These are phyloP conservation scores for Cladobotryum protrusum DNA, from an alignment of 2,329 filamentous ascomycete species.

Conservation along the genomic window DNA sequence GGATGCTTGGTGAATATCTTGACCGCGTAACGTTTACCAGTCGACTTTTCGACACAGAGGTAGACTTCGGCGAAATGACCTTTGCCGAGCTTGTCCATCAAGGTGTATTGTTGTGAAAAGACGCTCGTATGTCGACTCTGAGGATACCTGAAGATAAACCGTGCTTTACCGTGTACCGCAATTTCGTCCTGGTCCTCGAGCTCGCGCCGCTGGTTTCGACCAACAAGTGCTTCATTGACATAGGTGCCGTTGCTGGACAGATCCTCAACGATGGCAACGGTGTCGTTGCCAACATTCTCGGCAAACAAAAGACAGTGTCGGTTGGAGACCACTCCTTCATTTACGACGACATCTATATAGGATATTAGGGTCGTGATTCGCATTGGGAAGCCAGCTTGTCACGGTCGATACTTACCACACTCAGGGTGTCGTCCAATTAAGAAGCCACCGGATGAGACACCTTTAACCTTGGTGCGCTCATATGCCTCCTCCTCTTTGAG, in stretches of 20 bases:
- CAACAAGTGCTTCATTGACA: constrained; percentile 85
- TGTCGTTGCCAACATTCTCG: constrained; percentile 52
- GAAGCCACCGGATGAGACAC: constrained; percentile 71
- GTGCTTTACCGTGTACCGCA: constrained; percentile 73
- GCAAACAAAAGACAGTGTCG: constrained; percentile 67
- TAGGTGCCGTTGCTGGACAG: constrained; percentile 95
- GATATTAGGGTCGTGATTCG: constrained; percentile 1
- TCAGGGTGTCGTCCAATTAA: constrained; percentile 89
- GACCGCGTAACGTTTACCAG: constrained; percentile 78
- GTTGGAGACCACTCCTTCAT: constrained; percentile 79
- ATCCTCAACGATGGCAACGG: constrained; percentile 78
- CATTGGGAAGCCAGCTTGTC: neutral
- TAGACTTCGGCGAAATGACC: constrained; percentile 95
- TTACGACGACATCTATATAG: constrained; percentile 58
- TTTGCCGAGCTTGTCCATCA: constrained; percentile 82
- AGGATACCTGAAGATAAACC: constrained; percentile 90
- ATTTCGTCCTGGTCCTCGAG: constrained; percentile 88
- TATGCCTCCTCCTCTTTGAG: constrained; percentile 52
- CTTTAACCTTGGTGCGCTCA: constrained; percentile 55
- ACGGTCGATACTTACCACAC: constrained; percentile 60
- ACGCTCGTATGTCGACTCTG: constrained; percentile 64
- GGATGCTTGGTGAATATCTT: constrained; percentile 88
- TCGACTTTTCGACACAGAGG: constrained; percentile 78
- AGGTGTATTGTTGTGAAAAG: constrained; percentile 80
- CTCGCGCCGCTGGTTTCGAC: constrained; percentile 85